Percentiles rank a stretch among this genome's conserved stretches.
Conservation (phyloP, 1,284 basidiomycete genomes). For the Heterobasidion annosum region DNA sequence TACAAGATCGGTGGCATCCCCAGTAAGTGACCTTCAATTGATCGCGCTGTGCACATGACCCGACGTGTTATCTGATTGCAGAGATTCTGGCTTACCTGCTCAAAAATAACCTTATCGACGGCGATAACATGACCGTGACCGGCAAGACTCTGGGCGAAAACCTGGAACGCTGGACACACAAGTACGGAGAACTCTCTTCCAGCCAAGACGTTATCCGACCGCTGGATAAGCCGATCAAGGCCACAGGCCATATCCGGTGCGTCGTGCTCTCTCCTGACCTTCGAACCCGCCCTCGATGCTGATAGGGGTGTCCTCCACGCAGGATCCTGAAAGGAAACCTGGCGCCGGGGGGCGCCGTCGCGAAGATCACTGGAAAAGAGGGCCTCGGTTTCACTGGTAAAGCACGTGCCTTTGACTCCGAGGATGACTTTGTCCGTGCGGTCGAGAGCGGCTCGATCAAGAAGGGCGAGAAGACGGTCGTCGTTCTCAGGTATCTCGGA, state of each 20-base stretch:
- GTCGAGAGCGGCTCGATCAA: conserved; percentile 76
- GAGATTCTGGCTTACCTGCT: conserved; percentile 78
- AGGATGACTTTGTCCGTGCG: conserved; percentile 74
- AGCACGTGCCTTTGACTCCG: conserved; percentile 78
- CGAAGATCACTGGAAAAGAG: conserved; percentile 93
- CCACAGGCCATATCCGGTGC: conserved; percentile 80
- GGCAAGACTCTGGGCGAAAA: conserved; percentile 86
- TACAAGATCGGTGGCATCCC: conserved; percentile 86
- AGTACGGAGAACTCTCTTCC: conserved; percentile 64
- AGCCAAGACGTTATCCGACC: conserved; percentile 80
- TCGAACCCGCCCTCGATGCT: not conserved
- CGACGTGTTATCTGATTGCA: conserved; percentile 21
- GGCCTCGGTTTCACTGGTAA: conserved; percentile 79
- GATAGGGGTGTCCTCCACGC: conserved; percentile 1
- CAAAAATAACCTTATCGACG: conserved; percentile 78
- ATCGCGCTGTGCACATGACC: not conserved
- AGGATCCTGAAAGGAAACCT: conserved; percentile 82
- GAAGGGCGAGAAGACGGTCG: conserved; percentile 86
- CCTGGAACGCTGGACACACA: conserved; percentile 74
- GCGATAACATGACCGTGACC: conserved; percentile 82
- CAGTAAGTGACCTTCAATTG: conserved; percentile 36
- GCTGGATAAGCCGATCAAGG: conserved; percentile 80
- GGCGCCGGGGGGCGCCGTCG: conserved; percentile 90
- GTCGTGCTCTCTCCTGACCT: conserved; percentile 19
- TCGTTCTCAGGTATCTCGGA: conserved; percentile 81